phyloP scores from a whole-genome alignment of 306 rosid genomes.

The Heteromeles arbutifolia region DNA sequence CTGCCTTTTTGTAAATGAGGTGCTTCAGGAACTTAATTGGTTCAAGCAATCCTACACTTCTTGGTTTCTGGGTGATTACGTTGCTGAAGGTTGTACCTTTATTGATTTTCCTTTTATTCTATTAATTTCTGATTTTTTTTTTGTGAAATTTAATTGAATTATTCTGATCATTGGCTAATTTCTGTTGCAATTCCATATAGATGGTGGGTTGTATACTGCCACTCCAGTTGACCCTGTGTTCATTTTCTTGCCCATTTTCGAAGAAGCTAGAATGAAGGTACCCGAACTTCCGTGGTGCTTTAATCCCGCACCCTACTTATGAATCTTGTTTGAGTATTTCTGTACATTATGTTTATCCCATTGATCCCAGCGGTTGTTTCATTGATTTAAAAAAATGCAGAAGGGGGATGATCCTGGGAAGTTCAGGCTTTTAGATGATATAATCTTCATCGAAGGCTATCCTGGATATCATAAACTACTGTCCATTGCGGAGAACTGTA shows the following conservation, averaged over 20 bases:
- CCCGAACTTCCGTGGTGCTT: neutral
- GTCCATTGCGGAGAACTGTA: conserved; percentile 55
- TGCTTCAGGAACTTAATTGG: conserved; percentile 85
- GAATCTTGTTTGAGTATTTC: neutral
- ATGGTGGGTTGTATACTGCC: conserved; percentile 70
- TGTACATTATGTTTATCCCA: neutral
- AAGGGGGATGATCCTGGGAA: conserved; percentile 78
- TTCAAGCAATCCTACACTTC: conserved; percentile 74
- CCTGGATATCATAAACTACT: conserved; percentile 75
- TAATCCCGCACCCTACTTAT: neutral
- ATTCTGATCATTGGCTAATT: neutral
- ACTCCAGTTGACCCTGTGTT: conserved; percentile 91
- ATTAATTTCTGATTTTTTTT: too few species aligned
- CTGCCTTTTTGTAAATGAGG: conserved; percentile 56
- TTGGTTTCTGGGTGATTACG: conserved; percentile 91
- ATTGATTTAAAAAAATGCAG: conserved; percentile 37
- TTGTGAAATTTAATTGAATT: neutral
- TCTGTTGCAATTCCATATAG: conserved; percentile 25
- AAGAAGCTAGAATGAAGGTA: conserved; percentile 96
- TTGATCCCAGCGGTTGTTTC: conserved; percentile 3
- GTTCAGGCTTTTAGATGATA: conserved; percentile 86
- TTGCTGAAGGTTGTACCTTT: conserved; percentile 49
- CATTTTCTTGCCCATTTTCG: conserved; percentile 69
- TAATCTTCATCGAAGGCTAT: conserved; percentile 61
- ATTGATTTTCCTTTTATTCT: neutral